Evolutionary conservation across 179 eudicot genomes (phyloP).

Genomic region (Spinacia oleracea): DNA sequence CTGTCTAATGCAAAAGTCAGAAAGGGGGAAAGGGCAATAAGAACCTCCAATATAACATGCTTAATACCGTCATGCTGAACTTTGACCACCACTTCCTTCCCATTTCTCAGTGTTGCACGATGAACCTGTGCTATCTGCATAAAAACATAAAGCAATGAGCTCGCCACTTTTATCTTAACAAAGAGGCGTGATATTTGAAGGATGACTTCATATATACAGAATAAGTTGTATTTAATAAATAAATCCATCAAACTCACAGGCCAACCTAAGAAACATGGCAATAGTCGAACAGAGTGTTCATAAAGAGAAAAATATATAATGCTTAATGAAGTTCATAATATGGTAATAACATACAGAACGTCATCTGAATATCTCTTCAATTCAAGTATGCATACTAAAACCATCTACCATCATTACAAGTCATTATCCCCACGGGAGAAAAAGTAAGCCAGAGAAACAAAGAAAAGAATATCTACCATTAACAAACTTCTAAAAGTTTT

Average conservation of each 20-base stretch:
- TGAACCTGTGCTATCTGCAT: slow-evolving; percentile 98
- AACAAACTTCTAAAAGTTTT: neutral
- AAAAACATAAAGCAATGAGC: slow-evolving; percentile 12
- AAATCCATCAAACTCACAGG: neutral
- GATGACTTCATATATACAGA: neutral
- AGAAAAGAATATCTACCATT: neutral
- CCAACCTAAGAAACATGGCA: neutral
- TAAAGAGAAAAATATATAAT: neutral
- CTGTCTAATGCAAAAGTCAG: slow-evolving; percentile 6
- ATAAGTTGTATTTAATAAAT: neutral
- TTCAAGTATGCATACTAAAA: neutral
- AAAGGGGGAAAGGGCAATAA: slow-evolving; percentile 1
- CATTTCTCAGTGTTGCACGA: slow-evolving; percentile 85
- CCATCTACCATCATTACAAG: neutral
- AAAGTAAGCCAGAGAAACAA: neutral
- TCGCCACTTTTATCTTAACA: neutral
- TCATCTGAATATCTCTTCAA: too few relatives aligned
- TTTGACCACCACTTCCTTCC: slow-evolving; percentile 91
- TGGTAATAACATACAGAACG: too few relatives aligned
- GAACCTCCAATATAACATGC: slow-evolving; percentile 83
- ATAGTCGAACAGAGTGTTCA: neutral
- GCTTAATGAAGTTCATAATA: too few relatives aligned
- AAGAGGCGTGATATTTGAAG: neutral
- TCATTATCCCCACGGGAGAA: neutral
- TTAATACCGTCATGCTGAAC: slow-evolving; percentile 93